Conservation (phyloP, 2,329 filamentous ascomycete genomes). For the Fusarium pseudonygamai region DNA sequence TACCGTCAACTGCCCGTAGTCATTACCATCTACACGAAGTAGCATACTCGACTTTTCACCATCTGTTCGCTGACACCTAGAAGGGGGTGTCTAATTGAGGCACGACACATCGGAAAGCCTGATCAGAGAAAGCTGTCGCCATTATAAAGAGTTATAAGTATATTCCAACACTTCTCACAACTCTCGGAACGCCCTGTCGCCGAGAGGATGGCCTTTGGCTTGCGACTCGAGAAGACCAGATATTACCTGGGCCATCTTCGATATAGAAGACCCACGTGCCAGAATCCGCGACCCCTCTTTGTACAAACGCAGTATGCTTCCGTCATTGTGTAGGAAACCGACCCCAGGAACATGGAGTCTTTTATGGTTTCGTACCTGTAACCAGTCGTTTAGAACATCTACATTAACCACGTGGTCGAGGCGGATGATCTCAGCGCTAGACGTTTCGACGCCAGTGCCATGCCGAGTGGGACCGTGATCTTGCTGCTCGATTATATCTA, state of each 20-base stretch:
- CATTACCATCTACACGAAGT: too few species aligned
- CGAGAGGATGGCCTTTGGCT: neutral
- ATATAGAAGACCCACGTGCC: neutral
- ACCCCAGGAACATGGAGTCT: neutral
- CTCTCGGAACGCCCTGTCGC: neutral
- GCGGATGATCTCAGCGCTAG: neutral
- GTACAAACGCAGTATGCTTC: neutral
- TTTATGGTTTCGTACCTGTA: neutral
- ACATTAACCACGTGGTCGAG: neutral
- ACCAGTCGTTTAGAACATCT: neutral
- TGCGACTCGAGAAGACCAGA: neutral
- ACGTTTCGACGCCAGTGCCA: neutral
- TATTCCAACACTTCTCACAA: neutral
- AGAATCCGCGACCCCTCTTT: neutral
- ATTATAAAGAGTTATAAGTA: too few species aligned
- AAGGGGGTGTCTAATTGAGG: neutral
- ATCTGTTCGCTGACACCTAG: neutral
- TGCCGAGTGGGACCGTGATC: too few species aligned
- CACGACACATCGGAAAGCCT: too few species aligned
- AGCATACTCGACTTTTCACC: neutral
- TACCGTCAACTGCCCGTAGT: too few species aligned
- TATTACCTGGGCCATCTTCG: neutral
- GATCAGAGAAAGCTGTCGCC: neutral
- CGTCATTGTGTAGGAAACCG: neutral
- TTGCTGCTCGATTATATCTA: neutral